Conservation (phyloP, 1,284 basidiomycete species). For the Cryptococcus sp. region DNA sequence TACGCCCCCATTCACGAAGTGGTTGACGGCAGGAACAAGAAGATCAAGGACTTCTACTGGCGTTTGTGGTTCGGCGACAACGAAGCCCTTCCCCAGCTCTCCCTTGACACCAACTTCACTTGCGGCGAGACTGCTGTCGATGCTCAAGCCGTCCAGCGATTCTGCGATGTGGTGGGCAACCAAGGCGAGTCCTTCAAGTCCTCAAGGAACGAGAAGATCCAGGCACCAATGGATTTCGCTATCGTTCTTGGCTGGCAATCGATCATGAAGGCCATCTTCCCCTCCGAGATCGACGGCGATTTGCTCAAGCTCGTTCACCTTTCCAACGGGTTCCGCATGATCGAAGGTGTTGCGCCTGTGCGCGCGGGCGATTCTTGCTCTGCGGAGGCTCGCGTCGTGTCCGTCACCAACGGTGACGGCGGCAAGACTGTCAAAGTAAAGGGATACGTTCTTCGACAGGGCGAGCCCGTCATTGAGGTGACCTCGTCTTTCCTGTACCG, state of each 20-base stretch:
- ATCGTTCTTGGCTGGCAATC: constrained; percentile 98
- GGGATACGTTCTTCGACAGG: constrained; percentile 75
- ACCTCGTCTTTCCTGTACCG: constrained; percentile 95
- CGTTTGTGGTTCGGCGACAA: constrained; percentile 91
- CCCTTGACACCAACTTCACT: constrained; percentile 72
- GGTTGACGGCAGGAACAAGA: constrained; percentile 76
- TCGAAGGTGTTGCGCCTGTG: constrained; percentile 75
- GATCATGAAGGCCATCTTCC: constrained; percentile 97
- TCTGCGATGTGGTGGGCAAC: constrained; percentile 93
- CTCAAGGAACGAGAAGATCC: constrained; percentile 66
- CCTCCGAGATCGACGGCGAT: constrained; percentile 85
- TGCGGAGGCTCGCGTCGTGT: constrained; percentile 83
- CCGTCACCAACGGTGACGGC: constrained; percentile 85
- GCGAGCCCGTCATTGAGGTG: constrained; percentile 85
- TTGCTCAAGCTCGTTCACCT: constrained; percentile 94
- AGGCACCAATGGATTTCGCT: constrained; percentile 97
- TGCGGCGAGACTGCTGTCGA: constrained; percentile 81
- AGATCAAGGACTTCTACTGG: constrained; percentile 98
- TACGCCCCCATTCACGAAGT: constrained; percentile 94
- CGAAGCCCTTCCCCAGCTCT: constrained; percentile 70
- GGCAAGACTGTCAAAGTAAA: constrained; percentile 94
- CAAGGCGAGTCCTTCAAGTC: constrained; percentile 87
- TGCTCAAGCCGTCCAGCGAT: constrained; percentile 74
- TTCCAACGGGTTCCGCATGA: constrained; percentile 90
- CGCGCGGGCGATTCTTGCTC: constrained; percentile 86